These are phyloP conservation scores for Colletotrichum sp. DNA, from an alignment of 2,329 filamentous ascomycete species.

Conservation along the genomic window DNA sequence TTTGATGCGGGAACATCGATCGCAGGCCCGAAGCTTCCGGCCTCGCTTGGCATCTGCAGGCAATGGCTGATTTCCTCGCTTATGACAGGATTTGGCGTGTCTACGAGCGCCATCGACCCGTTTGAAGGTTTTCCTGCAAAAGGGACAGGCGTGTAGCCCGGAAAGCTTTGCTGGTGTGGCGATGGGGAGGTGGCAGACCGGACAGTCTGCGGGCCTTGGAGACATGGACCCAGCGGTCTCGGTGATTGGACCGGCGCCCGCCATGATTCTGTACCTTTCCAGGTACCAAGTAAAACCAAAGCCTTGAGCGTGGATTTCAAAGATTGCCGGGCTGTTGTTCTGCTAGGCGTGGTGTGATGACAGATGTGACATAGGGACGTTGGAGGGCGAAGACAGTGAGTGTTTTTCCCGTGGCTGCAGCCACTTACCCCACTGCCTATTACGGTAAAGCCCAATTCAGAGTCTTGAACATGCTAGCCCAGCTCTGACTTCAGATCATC, in stretches of 20 bases:
- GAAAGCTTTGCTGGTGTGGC: background rate
- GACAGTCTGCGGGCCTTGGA: background rate
- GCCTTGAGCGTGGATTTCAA: background rate
- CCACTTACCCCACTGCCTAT: background rate
- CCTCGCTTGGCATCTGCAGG: rapidly evolving
- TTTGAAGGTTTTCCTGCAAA: background rate
- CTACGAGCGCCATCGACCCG: background rate
- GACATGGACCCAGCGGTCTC: background rate
- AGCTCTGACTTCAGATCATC: background rate
- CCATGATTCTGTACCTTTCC: background rate
- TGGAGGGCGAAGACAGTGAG: background rate
- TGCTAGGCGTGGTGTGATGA: background rate
- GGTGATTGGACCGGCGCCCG: background rate
- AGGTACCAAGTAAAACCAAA: rapidly evolving
- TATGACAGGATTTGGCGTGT: background rate
- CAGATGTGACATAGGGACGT: background rate
- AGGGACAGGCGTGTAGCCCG: background rate
- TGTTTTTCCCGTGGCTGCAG: background rate
- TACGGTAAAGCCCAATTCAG: background rate
- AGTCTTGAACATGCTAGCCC: background rate
- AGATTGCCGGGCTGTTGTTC: background rate
- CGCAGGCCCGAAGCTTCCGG: background rate
- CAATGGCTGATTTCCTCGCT: background rate
- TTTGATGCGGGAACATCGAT: background rate
- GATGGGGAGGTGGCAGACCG: background rate